These are phyloP conservation scores for Escallonia rubra DNA, from an alignment of 129 eudicot genomes.

Conservation along the genomic window DNA sequence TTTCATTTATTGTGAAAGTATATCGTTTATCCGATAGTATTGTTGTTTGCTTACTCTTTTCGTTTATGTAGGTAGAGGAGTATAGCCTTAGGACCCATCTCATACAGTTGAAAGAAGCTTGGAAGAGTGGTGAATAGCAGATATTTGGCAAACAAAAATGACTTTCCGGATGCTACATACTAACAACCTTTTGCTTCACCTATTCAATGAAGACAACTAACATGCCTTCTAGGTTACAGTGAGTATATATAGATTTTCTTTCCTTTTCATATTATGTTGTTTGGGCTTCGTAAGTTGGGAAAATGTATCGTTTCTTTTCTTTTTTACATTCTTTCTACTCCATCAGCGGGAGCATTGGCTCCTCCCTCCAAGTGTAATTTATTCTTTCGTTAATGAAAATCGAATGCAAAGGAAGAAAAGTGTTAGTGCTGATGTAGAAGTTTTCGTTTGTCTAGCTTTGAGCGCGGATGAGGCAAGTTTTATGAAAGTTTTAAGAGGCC, in stretches of 20 bases:
- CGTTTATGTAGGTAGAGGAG: constrained; percentile 62
- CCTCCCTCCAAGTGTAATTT: constrained; percentile 18
- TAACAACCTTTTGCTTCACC: constrained; percentile 16
- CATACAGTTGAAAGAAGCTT: constrained; percentile 58
- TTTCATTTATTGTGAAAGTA: neutral
- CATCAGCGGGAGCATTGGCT: constrained; percentile 22
- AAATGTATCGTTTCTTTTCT: constrained; percentile 2
- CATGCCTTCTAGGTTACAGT: constrained; percentile 17
- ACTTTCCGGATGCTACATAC: constrained; percentile 15
- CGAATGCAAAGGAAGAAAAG: constrained; percentile 12
- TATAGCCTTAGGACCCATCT: constrained; percentile 80
- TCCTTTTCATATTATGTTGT: constrained; percentile 8
- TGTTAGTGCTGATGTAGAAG: neutral
- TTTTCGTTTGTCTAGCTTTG: neutral
- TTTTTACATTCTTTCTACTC: constrained; percentile 13
- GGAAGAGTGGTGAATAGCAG: constrained; percentile 34
- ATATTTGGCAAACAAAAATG: constrained; percentile 18
- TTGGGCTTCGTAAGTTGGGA: constrained; percentile 16
- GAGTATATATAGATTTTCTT: constrained; percentile 29
- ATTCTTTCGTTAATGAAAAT: constrained; percentile 18
- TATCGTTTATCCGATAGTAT: neutral
- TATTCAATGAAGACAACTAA: constrained; percentile 9
- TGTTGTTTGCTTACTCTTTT: neutral
- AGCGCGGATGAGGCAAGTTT: too few species aligned
- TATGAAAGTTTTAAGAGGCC: too few species aligned